Evolutionary conservation across 108 stramenopile species (phyloP).

Genomic region (Skeletonema tropicum): DNA sequence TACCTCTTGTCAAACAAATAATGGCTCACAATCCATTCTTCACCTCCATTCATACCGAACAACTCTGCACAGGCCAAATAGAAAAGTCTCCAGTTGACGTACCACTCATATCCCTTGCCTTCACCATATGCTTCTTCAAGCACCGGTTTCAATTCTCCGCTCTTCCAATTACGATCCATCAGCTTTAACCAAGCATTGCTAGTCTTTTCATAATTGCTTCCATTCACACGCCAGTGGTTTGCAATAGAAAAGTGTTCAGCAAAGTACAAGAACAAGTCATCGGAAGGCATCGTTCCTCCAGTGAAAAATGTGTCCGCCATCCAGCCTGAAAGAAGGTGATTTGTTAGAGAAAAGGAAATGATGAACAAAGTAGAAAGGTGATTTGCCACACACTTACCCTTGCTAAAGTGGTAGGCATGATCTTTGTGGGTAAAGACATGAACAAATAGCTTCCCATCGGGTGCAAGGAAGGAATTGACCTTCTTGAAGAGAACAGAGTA

Average conservation of each 20-base stretch:
- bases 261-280: conserved; percentile 95
- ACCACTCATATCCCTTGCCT: conserved; percentile 81
- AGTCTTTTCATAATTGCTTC: conserved; percentile 90
- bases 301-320: conserved; percentile 90
- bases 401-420: conserved; percentile 90
- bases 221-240: conserved; percentile 94
- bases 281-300: conserved; percentile 91
- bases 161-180: conserved; percentile 86
- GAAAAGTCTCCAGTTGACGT: conserved; percentile 95
- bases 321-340: conserved; percentile 66
- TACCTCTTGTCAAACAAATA: conserved; percentile 77
- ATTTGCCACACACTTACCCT: conserved; percentile 10
- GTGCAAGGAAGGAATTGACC: conserved; percentile 79
- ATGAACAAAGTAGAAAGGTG: not conserved
- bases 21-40: conserved; percentile 90
- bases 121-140: conserved; percentile 79
- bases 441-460: conserved; percentile 87
- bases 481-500: conserved; percentile 84
- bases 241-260: conserved; percentile 47
- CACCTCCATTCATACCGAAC: conserved; percentile 85
- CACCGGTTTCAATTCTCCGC: conserved; percentile 59
- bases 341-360: not conserved
- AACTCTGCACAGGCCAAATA: conserved; percentile 96
- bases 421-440: conserved; percentile 95
- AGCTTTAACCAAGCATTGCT: conserved; percentile 90